Percentiles rank a stretch among this genome's conserved stretches.
These are phyloP conservation scores for Trichoderma atrobrunneum DNA, from an alignment of 2,329 filamentous ascomycete species.

Conservation along the genomic window DNA sequence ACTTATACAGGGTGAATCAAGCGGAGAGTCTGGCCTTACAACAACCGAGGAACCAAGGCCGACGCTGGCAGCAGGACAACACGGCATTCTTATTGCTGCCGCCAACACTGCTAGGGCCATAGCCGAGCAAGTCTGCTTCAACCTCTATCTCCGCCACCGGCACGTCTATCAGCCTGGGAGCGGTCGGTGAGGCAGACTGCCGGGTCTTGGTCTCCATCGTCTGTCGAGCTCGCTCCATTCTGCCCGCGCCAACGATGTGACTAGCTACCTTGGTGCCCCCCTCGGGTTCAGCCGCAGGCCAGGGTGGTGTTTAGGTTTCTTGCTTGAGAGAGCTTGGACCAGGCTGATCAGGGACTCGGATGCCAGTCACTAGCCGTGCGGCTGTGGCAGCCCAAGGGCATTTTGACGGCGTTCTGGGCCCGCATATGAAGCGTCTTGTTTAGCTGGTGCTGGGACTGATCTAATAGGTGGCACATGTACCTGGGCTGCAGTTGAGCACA, in stretches of 20 bases:
- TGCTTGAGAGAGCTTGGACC: neutral
- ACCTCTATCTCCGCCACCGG: slow-evolving; percentile 7
- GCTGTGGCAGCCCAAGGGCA: neutral
- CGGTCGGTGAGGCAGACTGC: slow-evolving; percentile 21
- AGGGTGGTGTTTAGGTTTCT: slow-evolving; percentile 4
- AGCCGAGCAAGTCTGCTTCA: neutral
- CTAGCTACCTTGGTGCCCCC: slow-evolving; percentile 2
- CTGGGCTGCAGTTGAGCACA: neutral
- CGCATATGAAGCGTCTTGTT: neutral
- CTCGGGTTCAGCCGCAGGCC: slow-evolving; percentile 21
- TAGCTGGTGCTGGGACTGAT: neutral
- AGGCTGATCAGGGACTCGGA: slow-evolving; percentile 16
- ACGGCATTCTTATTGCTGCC: slow-evolving; percentile 16
- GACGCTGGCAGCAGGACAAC: neutral
- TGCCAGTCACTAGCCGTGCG: slow-evolving; percentile 14
- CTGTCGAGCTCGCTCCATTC: neutral
- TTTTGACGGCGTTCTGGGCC: slow-evolving; percentile 6
- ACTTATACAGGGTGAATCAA: neutral
- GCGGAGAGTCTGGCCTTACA: neutral
- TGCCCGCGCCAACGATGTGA: neutral
- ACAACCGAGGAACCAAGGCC: neutral
- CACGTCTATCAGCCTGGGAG: slow-evolving; percentile 16
- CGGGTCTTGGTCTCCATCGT: neutral
- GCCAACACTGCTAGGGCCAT: neutral
- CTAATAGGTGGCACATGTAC: neutral